These are phyloP conservation scores for Akanthomyces dipterigenus DNA, from an alignment of 2,329 filamentous ascomycete genomes.

Conservation along the genomic window DNA sequence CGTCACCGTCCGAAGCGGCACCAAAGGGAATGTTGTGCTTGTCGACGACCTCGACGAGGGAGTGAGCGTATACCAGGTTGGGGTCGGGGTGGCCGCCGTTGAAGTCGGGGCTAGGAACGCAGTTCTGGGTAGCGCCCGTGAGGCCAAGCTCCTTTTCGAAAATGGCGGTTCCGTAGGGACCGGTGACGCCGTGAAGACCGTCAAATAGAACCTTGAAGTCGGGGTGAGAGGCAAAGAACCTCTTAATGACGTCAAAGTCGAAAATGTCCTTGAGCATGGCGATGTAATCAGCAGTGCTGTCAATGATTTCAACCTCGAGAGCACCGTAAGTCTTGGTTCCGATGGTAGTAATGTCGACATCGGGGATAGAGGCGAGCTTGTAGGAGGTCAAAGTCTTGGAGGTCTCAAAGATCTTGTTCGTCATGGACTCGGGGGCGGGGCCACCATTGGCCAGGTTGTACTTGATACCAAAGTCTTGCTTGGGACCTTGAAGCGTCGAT, in stretches of 20 bases:
- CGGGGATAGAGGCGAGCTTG: conserved; percentile 81
- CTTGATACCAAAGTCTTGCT: conserved; percentile 98
- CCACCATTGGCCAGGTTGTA: conserved; percentile 98
- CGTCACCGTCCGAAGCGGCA: conserved; percentile 92
- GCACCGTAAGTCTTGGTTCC: conserved; percentile 78
- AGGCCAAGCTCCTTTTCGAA: conserved; percentile 91
- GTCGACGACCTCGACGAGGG: conserved; percentile 88
- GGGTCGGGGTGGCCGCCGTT: conserved; percentile 96
- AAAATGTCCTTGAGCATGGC: conserved; percentile 98
- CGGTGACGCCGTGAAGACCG: conserved; percentile 88
- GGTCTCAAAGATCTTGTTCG: conserved; percentile 93
- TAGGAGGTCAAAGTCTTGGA: conserved; percentile 88
- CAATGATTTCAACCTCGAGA: conserved; percentile 90
- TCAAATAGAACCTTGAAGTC: conserved; percentile 98
- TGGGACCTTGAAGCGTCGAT: conserved; percentile 57
- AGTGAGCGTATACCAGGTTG: conserved; percentile 94
- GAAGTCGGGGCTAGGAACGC: conserved; percentile 86
- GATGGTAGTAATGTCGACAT: conserved; percentile 76
- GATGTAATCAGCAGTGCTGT: conserved; percentile 87
- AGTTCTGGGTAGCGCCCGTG: conserved; percentile 76
- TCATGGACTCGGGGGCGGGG: conserved; percentile 90
- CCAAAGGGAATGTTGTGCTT: conserved; percentile 90
- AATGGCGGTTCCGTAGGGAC: conserved; percentile 89
- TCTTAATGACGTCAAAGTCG: conserved; percentile 92
- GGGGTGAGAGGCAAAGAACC: conserved; percentile 77